Conservation (phyloP, 2,329 filamentous ascomycete species). For the Pseudocercospora vitis region DNA sequence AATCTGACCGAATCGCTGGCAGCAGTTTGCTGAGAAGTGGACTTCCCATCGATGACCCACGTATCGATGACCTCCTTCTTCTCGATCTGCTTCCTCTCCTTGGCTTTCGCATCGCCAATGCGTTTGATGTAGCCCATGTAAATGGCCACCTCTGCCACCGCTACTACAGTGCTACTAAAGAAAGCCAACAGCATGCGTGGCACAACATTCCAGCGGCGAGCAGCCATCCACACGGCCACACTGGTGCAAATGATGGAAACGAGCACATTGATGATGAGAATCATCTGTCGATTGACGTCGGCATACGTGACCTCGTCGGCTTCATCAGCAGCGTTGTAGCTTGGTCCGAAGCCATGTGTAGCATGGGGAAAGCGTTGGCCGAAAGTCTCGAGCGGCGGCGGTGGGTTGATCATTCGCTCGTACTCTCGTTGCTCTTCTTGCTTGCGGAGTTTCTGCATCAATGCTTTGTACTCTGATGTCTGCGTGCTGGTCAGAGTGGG, state of each 20-base stretch:
- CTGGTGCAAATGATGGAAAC: conserved; percentile 80
- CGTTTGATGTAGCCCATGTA: conserved; percentile 74
- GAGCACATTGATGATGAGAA: conserved; percentile 85
- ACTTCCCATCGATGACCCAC: conserved; percentile 57
- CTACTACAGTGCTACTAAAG: conserved; percentile 67
- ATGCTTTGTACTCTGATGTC: conserved; percentile 77
- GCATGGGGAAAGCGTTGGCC: conserved; percentile 59
- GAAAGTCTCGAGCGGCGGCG: conserved; percentile 58
- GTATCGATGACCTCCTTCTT: conserved; percentile 68
- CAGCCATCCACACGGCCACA: conserved; percentile 74
- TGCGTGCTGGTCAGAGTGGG: conserved; percentile 41
- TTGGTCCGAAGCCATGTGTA: conserved; percentile 47
- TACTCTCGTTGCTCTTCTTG: conserved; percentile 83
- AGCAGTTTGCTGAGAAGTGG: conserved; percentile 22
- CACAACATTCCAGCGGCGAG: conserved; percentile 72
- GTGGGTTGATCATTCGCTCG: conserved; percentile 71
- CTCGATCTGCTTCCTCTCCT: conserved; percentile 62
- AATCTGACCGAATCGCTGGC: conserved; percentile 33
- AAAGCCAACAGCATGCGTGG: conserved; percentile 69
- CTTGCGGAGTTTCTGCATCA: conserved; percentile 81
- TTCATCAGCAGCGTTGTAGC: conserved; percentile 44
- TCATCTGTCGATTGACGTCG: conserved; percentile 77
- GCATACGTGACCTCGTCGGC: conserved; percentile 66
- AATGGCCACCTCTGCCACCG: conserved; percentile 73
- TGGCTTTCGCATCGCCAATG: conserved; percentile 65